Evolutionary conservation across 108 stramenopile species (phyloP), one percentile per base, ranked within the genome.

Genomic region (Ochromonas danica): DNA sequence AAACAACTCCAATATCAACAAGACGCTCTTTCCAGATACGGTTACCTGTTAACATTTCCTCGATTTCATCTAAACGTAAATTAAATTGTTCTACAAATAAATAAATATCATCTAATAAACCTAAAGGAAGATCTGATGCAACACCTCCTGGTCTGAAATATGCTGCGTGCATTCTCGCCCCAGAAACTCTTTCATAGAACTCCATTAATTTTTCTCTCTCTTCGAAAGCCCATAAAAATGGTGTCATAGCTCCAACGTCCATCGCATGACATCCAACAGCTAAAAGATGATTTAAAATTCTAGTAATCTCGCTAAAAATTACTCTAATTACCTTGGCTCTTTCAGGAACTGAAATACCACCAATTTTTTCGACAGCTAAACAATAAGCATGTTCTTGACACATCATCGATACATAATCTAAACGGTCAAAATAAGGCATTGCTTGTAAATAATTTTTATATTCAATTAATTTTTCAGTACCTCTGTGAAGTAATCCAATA

Each of bases 321-420:
- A 80, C 79, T 33, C 79, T 39, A 80, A 80, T 80, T 43, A 63
- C 67, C 42, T 61, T 70, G 0, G 70, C 67, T n/a, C 79, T 39
- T 0, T 38, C n/a, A 0, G 84, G 80, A 14, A 84, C 78, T 42
- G 71, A 14, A 10, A 78, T 31, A 38, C 81, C 61, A 0, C 70
- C 35, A 25, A 84, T 57, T 67, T 40, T 80, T 43, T 84, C 84
- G 22, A 84, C 75, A 0, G 80, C 84, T 81, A 81, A 71, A 0
- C 39, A 77, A 63, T 80, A 84, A 65, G 84, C 62, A 40, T 84
- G 80, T 62, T 84, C 84, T 84, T 84, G 84, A 22, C 74, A 57
- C 57, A 84, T 84, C 71, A 84, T 84, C 61, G 84, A 84, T 35
- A 81, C 80, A 57, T 84, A 84, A 74, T 84, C 84, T 40, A 84